Base-by-base conservation (phyloP, 495 filamentous ascomycete species). In the Massariosphaeria phaeospora region DNA sequence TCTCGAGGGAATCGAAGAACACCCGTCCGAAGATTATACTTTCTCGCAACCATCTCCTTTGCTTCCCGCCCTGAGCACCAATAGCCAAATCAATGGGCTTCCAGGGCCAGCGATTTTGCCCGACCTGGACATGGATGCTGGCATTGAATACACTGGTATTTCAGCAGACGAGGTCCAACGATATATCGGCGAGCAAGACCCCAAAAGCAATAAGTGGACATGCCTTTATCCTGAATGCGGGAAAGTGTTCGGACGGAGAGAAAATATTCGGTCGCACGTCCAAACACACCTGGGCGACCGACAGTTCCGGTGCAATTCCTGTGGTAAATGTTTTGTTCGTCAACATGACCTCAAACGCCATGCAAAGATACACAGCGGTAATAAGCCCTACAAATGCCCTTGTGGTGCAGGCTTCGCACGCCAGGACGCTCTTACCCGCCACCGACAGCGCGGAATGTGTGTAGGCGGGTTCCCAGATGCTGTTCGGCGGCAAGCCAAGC, bases 331-430 rank as follows among this genome's bases (percentile, higher is more conserved):
- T 68, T 98, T 98, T 63, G 94, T 97, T 53, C 83, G 93, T 23
- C 90, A 93, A 56, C 94, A 98, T 66, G 93, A 98, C 66, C 80
- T 97, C 51, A 98, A 97, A 70, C 84, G 93, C 18, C 93, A 98
- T 66, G 83, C 89, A 60, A 96, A 96, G 72, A 97, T 96, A 48
- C 93, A 98, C 70, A 90, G 84, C 17, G 89, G 89, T 31, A 83
- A 91, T 64, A 95, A 96, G 72, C 89, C 93, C 2, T 93, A 95
- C 60, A 83, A 84, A 24, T 98, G 93, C 68, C 77, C 83, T 43
- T 98, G 93, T 68, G 88, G 91, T 39, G 89, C 87, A 63, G 85
- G 82, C 44, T 97, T 97, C 66, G 89, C 90, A 12, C 79, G 93
- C 49, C 90, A 96, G 63, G 93, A 98, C 72, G 93, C 93, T 46